phyloP scores from a whole-genome alignment of 2,329 filamentous ascomycete genomes.

The Zasmidium citrigriseum region DNA sequence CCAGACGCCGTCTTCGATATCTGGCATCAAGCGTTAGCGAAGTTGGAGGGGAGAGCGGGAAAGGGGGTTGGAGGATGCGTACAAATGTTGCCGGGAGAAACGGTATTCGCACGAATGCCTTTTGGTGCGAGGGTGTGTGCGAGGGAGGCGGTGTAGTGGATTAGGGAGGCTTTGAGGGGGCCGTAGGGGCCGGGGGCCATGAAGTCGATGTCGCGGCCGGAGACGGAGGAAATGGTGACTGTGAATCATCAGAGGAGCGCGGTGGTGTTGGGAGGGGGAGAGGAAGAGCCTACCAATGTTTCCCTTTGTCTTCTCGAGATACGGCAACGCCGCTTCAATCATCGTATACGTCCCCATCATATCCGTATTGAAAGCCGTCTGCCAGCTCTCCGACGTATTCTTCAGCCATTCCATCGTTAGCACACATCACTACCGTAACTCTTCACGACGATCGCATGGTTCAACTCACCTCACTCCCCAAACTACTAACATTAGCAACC shows the following conservation, averaged over 20 bases:
- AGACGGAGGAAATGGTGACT: conserved; percentile 39
- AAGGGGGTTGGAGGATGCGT: too few relatives aligned
- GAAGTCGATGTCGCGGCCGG: conserved; percentile 40
- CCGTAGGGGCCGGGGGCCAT: conserved; percentile 40
- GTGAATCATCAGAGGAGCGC: neutral
- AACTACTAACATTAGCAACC: conserved; percentile 21
- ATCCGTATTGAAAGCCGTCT: conserved; percentile 36
- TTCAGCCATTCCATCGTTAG: neutral
- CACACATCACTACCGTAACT: neutral
- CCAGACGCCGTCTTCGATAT: conserved; percentile 40
- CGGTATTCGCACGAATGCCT: conserved; percentile 39
- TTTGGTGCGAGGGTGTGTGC: conserved; percentile 38
- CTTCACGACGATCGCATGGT: neutral
- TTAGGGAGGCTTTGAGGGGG: conserved; percentile 31
- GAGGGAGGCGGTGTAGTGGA: conserved; percentile 40
- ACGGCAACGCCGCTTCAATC: conserved; percentile 34
- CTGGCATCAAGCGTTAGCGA: too few relatives aligned
- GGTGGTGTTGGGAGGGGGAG: neutral
- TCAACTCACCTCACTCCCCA: conserved; percentile 2
- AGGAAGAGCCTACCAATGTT: conserved; percentile 25
- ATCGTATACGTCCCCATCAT: conserved; percentile 37
- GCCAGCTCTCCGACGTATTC: conserved; percentile 22
- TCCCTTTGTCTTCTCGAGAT: conserved; percentile 38
- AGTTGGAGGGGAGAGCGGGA: too few relatives aligned
- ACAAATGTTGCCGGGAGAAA: conserved; percentile 38